Base-by-base conservation (phyloP, 2,329 filamentous ascomycete genomes). In the Colletotrichum tropicicola region DNA sequence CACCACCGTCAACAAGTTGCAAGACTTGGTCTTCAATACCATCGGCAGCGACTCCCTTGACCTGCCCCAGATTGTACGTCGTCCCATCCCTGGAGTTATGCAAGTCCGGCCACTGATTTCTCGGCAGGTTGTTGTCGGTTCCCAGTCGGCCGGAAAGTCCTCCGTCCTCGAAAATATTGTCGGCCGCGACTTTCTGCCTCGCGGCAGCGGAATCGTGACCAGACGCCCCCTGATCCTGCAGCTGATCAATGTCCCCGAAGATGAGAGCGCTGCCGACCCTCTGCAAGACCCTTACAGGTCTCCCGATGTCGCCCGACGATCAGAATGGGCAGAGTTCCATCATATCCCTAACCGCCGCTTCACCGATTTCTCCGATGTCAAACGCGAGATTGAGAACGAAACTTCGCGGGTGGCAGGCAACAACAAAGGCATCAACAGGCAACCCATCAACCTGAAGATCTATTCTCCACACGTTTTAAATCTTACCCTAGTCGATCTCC, bases 151-250 rank as follows among this genome's bases (percentile, higher is more conserved):
- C 60, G 96, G 96, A 75, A 99, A 99, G 83, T 98, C 95, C 15
- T 98, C 96, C 7, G 96, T 99, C 25, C 90, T 99, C 69, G 96
- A 99, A 82, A 99, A 99, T 80, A 97, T 99, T 72, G 96, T 99
- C 74, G 96, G 96, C 73, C 89, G 95, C 80, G 96, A 99, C 81
- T 99, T 99, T 79, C 85, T 99, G 57, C 96, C 96, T 64, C 92
- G 96, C 78, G 96, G 96, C 74, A 97, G 93, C 77, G 96, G 96
- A 77, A 98, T 99, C 78, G 94, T 98, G 68, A 99, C 96, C 61
- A 88, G 96, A 68, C 89, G 96, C 74, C 96, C 96, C 61, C 87
- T 99, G 73, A 98, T 99, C 73, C 88, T 99, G 65, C 96, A 99
- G 80, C 91, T 99, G 75, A 98, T 99, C 89, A 99, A 99, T 75